Conservation (phyloP, 2,329 filamentous ascomycete genomes). For the Microsporum audouinii region DNA sequence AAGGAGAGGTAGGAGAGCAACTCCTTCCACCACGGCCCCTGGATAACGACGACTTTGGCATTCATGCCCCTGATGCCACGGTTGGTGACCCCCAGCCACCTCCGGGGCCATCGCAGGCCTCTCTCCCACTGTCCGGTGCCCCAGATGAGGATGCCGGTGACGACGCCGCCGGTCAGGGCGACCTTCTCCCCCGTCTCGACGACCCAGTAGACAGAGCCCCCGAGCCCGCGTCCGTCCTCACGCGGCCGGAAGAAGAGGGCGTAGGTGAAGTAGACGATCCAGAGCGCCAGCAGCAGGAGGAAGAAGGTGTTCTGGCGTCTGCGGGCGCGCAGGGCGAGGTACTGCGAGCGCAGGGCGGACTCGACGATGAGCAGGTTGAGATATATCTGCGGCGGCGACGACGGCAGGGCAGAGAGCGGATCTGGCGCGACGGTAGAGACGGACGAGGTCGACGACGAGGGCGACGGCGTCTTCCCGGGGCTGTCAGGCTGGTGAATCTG, state of each 20-base stretch:
- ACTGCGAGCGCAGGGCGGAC: constrained; percentile 82
- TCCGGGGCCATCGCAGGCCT: constrained; percentile 82
- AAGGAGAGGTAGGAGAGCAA: constrained; percentile 60
- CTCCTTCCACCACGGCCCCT: constrained; percentile 72
- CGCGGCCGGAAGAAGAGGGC: constrained; percentile 89
- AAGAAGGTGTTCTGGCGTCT: constrained; percentile 91
- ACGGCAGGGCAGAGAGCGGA: constrained; percentile 71
- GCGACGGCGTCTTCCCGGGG: constrained; percentile 32
- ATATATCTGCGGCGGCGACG: constrained; percentile 90
- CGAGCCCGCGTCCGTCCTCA: constrained; percentile 82
- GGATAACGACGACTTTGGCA: constrained; percentile 84
- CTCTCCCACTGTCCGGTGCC: constrained; percentile 93
- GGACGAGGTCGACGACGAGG: constrained; percentile 9
- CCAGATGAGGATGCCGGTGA: constrained; percentile 81
- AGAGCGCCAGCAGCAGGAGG: constrained; percentile 62
- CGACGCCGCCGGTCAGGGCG: constrained; percentile 78
- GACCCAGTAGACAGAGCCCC: constrained; percentile 92
- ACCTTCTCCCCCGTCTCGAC: constrained; percentile 84
- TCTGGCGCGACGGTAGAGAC: constrained; percentile 39
- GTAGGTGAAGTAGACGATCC: constrained; percentile 78
- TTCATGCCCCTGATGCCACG: constrained; percentile 85
- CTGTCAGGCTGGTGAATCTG: constrained; percentile 28
- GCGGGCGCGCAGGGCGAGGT: constrained; percentile 76
- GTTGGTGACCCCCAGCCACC: constrained; percentile 84
- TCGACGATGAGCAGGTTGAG: constrained; percentile 96